Conservation (phyloP, 768 basidiomycete genomes). For the Lactifluus hygrophoroides region DNA sequence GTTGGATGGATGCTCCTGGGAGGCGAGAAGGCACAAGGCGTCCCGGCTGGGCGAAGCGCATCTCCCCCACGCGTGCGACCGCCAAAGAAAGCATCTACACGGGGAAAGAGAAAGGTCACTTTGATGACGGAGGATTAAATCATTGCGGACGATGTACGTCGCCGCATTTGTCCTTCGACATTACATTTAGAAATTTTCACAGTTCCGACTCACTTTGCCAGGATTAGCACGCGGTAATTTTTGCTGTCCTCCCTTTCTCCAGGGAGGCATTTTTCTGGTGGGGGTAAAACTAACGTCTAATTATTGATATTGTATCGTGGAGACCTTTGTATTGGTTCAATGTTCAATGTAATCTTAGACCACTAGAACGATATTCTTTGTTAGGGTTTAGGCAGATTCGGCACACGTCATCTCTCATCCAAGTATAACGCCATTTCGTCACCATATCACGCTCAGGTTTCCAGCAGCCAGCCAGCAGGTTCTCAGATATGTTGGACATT, state of each 20-base stretch:
- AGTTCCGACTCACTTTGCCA: neutral
- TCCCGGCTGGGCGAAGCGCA: neutral
- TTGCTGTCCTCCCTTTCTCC: no score
- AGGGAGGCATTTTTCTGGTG: no score
- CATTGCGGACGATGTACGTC: neutral
- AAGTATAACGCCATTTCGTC: neutral
- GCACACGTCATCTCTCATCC: neutral
- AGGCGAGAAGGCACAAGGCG: neutral
- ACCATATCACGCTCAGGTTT: no score
- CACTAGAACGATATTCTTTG: neutral
- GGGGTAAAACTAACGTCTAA: neutral
- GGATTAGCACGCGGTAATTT: no score
- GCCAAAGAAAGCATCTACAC: conserved; percentile 6
- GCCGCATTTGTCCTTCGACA: neutral
- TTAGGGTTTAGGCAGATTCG: neutral
- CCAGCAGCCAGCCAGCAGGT: no score
- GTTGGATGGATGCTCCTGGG: conserved; percentile 12
- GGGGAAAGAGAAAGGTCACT: conserved; percentile 15
- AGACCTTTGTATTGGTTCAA: conserved; percentile 6
- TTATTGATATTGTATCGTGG: neutral
- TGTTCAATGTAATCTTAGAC: neutral
- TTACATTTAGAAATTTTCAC: neutral
- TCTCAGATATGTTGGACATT: no score
- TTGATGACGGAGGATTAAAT: conserved; percentile 8
- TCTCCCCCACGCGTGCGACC: conserved; percentile 7